Evolutionary conservation across 805 yeast genomes (phyloP), one percentile per base, ranked within the genome.

Genomic region (Pichia nakasei): DNA sequence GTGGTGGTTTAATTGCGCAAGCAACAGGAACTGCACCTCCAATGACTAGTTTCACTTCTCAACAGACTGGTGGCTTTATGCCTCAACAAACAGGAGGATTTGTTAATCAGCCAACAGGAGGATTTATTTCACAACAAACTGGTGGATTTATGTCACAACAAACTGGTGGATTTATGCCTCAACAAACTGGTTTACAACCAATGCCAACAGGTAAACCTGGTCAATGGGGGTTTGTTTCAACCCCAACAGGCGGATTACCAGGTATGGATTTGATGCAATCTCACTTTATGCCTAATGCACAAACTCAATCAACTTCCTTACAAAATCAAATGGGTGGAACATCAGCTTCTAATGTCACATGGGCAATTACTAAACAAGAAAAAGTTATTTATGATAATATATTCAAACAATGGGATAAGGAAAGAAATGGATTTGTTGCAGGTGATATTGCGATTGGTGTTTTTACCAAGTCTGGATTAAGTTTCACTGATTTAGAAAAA

Each of bases 361-460:
- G 85, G 84, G 84, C 88, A 21, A 87, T 91, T 53, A 80, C 94
- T 40, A 83, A 85, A 54, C 87, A 85, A 54, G 97, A 91, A 59
- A 89, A 87, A 59, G 72, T 72, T 44, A 78, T 87, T 46, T 91
- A 89, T 65, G 94, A 85, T 56, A 85, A 82, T 40, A 85, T 91
- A 47, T 91, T 93, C 66, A 75, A 73, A 44, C 88, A 93, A 35
- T 91, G 95, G 87, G 97, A 89, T 57, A 67, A 77, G 15, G 56
- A 68, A 35, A 72, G 72, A 38, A 66, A 67, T 37, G 97, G 97
- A 0, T 76, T 64, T 50, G 70, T 91, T 48, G 82, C 80, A 45
- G 95, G 96, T 15, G 76, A 76, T 22, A 78, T 81, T 12, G 96
- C 96, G 2, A 85, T 91, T 42, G 78, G 78, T 45, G 81, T 93